phyloP scores from a whole-genome alignment of 257 asterid genomes.

The Knoxia roxburghii region DNA sequence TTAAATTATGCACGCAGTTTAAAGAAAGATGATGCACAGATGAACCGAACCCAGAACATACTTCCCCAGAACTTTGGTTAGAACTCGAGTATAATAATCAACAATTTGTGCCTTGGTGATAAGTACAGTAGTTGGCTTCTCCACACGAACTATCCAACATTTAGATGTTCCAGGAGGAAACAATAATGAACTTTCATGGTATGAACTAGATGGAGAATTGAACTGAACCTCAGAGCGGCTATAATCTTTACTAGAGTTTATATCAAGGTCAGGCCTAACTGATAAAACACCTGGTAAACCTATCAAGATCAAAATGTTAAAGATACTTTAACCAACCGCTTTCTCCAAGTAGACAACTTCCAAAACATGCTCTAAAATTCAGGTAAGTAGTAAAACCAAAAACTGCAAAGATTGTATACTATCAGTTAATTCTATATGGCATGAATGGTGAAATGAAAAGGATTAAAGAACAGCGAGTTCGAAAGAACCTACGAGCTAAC shows the following conservation, averaged over 20 bases:
- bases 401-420: not conserved
- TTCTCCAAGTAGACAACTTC: not conserved
- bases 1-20: not conserved
- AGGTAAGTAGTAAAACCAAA: not conserved
- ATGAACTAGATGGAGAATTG: slow-evolving; percentile 24
- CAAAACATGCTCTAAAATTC: not conserved
- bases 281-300: slow-evolving; percentile 61
- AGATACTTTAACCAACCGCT: no score
- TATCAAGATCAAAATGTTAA: no score
- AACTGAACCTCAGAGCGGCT: slow-evolving; percentile 28
- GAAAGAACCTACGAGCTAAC: slow-evolving; percentile 47
- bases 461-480: not conserved
- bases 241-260: slow-evolving; percentile 54
- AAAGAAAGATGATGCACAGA: slow-evolving; percentile 4
- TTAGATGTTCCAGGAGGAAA: slow-evolving; percentile 60
- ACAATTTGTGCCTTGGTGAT: slow-evolving; percentile 59
- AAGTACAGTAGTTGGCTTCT: slow-evolving; percentile 61
- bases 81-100: slow-evolving; percentile 68
- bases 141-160: slow-evolving; percentile 69
- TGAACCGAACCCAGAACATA: slow-evolving; percentile 30
- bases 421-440: not conserved
- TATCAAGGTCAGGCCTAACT: slow-evolving; percentile 66
- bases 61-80: slow-evolving; percentile 76
- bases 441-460: not conserved
- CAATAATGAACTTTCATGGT: slow-evolving; percentile 29